Evolutionary conservation across 306 rosid genomes (phyloP).

Genomic region (Lathyrus aphaca): DNA sequence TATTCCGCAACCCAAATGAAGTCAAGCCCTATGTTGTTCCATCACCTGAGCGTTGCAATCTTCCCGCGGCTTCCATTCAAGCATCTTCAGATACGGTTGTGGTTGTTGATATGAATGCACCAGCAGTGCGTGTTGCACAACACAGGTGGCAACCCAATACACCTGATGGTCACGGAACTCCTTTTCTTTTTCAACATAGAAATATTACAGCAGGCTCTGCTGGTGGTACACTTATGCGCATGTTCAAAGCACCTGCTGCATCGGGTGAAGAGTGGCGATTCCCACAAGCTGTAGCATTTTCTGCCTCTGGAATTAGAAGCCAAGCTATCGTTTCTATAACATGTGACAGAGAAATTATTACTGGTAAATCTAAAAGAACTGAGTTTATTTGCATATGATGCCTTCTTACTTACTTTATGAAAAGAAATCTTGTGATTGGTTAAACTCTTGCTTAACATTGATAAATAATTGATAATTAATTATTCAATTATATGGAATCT

Average conservation of each 20-base stretch:
- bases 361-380: constrained; percentile 58
- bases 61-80: constrained; percentile 90
- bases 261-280: constrained; percentile 76
- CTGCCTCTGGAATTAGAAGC: constrained; percentile 82
- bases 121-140: constrained; percentile 86
- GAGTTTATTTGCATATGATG: constrained; percentile 30
- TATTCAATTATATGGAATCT: constrained; percentile 20
- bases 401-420: constrained; percentile 27
- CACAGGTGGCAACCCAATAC: constrained; percentile 99
- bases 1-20: constrained; percentile 89
- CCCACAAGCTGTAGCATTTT: constrained; percentile 90
- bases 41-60: constrained; percentile 86
- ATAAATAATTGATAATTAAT: constrained; percentile 25
- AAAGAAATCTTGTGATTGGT: constrained; percentile 10
- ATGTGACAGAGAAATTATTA: constrained; percentile 76
- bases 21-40: constrained; percentile 88
- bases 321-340: constrained; percentile 83
- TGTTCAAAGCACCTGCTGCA: constrained; percentile 78
- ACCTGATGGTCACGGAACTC: constrained; percentile 97
- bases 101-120: constrained; percentile 83
- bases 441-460: constrained; percentile 27
- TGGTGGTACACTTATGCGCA: constrained; percentile 86
- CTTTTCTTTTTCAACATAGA: constrained; percentile 95
- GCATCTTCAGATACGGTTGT: constrained; percentile 86
- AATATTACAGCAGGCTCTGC: constrained; percentile 62